Percentiles rank a stretch among this genome's conserved stretches.
These are phyloP conservation scores for Talaromyces sp. DNA, from an alignment of 2,329 filamentous ascomycete genomes.

Conservation along the genomic window DNA sequence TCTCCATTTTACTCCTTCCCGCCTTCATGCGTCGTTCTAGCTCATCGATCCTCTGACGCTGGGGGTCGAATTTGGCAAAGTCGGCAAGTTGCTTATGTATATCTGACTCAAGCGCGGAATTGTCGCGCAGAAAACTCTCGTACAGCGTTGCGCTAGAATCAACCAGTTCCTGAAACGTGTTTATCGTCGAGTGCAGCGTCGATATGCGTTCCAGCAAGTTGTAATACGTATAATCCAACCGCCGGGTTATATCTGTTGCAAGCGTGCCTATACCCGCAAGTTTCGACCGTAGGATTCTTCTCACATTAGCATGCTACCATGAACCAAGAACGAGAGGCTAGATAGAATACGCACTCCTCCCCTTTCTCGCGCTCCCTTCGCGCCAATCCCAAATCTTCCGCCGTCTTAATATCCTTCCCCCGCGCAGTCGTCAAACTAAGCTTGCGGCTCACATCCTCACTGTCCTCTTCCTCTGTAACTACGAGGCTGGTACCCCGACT, in stretches of 20 bases:
- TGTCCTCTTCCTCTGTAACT: conserved; percentile 20
- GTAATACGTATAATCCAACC: conserved; percentile 49
- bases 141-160: conserved; percentile 35
- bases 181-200: conserved; percentile 39
- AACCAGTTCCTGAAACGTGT: conserved; percentile 40
- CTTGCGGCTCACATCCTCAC: conserved; percentile 25
- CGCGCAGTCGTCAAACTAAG: conserved; percentile 24
- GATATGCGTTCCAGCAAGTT: conserved; percentile 45
- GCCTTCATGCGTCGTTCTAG: conserved; percentile 40
- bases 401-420: conserved; percentile 30
- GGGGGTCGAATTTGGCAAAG: conserved; percentile 38
- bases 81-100: conserved; percentile 36
- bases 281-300: conserved; percentile 29
- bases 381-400: conserved; percentile 35
- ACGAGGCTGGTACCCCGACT: conserved; percentile 31
- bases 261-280: conserved; percentile 36
- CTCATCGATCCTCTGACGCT: conserved; percentile 34
- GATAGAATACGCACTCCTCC: conserved; percentile 56
- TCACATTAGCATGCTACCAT: background rate
- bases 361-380: conserved; percentile 70
- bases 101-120: conserved; percentile 34
- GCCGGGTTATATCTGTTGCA: conserved; percentile 43
- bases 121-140: conserved; percentile 38
- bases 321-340: background rate
- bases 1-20: conserved; percentile 33